Evolutionary conservation across 371 early-diverging fungal genomes (phyloP), one percentile per base, ranked within the genome.

Genomic region (Zopfochytrium polystomum): DNA sequence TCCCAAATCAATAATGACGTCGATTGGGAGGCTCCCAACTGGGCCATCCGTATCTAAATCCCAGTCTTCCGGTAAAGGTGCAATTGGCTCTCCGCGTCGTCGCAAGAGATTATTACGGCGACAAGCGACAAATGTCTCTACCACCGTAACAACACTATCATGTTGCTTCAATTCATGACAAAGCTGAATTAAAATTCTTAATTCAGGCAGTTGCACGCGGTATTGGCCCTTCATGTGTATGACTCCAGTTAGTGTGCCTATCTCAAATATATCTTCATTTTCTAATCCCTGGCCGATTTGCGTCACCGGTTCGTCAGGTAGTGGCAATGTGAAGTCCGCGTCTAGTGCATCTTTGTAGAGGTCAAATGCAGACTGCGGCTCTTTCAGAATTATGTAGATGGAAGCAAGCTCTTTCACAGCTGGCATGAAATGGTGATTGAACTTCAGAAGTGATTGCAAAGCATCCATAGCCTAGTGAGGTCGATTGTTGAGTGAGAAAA

Each of bases 111-210:
- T n/a, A n/a, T n/a, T n/a, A n/a, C n/a, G n/a, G n/a, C n/a, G n/a
- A n/a, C n/a, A n/a, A n/a, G n/a, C 76, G 0, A 85, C 66, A 49
- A 90, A 90, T 1, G 73, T 76, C 58, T 89, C 87, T 58, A 93
- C 83, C 32, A 85, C 81, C 23, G 75, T 72, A 4, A 90, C 66
- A 0, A 87, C 83, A 42, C 77, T 80, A 30, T 85, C 84, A 62
- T 88, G 90, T 54, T 92, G 90, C 42, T 81, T 82, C 26, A 80
- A 68, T 66, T 87, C 82, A 29, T 93, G 76, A 60, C 91, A 91
- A 13, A 94, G 72, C 63, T 93, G 92, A 44, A 87, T 86, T 55
- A 92, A 67, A n/a, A n/a, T n/a, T n/a, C n/a, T n/a, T n/a, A n/a
- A n/a, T n/a, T n/a, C n/a, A n/a, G n/a, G n/a, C n/a, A n/a, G n/a